Percentiles rank a stretch among this genome's conserved stretches.
Evolutionary conservation across 148 eudicot species (phyloP).

Genomic region (Fallopia convolvulus): DNA sequence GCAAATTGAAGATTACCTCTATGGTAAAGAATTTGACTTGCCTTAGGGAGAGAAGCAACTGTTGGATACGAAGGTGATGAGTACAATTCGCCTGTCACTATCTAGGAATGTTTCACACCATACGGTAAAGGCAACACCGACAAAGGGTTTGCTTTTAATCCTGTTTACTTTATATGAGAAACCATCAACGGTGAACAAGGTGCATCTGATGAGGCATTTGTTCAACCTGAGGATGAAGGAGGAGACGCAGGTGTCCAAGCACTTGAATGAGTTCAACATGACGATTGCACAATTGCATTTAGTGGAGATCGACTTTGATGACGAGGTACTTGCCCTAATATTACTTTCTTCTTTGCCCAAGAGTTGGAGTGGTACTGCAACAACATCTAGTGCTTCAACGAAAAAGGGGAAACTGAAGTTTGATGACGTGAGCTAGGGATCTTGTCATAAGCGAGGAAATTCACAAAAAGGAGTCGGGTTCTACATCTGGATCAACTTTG

Average conservation of each 20-base stretch:
- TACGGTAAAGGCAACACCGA: neutral
- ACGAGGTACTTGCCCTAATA: neutral
- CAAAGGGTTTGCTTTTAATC: neutral
- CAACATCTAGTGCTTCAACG: neutral
- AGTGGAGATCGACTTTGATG: neutral
- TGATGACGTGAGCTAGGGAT: neutral
- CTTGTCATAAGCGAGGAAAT: neutral
- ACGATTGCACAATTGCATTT: neutral
- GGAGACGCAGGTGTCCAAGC: neutral
- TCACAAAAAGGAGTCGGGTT: neutral
- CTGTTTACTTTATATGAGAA: neutral
- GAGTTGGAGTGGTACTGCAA: neutral
- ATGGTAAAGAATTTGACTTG: neutral
- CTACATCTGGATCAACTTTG: neutral
- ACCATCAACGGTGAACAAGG: neutral
- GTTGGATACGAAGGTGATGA: neutral
- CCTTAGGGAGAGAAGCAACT: neutral
- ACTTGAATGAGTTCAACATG: neutral
- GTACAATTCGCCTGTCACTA: neutral
- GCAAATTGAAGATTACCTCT: neutral
- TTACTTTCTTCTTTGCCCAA: neutral
- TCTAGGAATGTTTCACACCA: neutral
- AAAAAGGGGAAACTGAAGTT: neutral
- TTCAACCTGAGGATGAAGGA: neutral
- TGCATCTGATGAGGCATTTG: neutral